Conservation (phyloP, 306 rosid genomes). For the Rosa persica region DNA sequence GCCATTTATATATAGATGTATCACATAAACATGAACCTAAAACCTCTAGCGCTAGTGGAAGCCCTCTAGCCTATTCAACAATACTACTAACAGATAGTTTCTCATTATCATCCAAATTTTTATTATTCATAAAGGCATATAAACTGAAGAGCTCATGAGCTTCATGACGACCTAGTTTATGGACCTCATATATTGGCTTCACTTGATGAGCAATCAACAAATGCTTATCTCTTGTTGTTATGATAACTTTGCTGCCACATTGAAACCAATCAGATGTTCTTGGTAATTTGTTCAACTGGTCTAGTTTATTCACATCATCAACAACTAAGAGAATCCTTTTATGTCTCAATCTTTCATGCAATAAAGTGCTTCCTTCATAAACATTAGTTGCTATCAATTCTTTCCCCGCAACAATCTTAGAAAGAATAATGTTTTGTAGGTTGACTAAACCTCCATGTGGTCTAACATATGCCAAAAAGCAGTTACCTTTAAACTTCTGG, state of each 20-base stretch:
- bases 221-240: slow-evolving; percentile 12
- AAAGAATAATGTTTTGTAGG: not conserved
- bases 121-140: not conserved
- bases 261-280: not conserved
- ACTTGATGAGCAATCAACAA: not conserved
- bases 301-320: not conserved
- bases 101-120: not conserved
- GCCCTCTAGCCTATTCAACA: not conserved
- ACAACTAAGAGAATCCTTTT: slow-evolving; percentile 3
- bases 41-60: slow-evolving; percentile 38
- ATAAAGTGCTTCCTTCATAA: not conserved
- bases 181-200: not conserved
- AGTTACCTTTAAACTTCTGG: too few relatives aligned
- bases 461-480: too few relatives aligned
- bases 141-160: not conserved
- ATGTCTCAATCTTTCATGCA: not conserved
- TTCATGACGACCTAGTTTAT: not conserved
- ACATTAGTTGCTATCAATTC: not conserved
- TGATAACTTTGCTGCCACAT: slow-evolving; percentile 3
- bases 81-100: not conserved
- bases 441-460: too few relatives aligned
- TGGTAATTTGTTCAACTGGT: not conserved
- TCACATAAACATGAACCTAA: slow-evolving; percentile 37
- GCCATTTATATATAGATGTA: not conserved
- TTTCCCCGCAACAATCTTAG: not conserved